These are phyloP conservation scores for Tricholoma sp. DNA, from an alignment of 768 basidiomycete genomes.

Conservation along the genomic window DNA sequence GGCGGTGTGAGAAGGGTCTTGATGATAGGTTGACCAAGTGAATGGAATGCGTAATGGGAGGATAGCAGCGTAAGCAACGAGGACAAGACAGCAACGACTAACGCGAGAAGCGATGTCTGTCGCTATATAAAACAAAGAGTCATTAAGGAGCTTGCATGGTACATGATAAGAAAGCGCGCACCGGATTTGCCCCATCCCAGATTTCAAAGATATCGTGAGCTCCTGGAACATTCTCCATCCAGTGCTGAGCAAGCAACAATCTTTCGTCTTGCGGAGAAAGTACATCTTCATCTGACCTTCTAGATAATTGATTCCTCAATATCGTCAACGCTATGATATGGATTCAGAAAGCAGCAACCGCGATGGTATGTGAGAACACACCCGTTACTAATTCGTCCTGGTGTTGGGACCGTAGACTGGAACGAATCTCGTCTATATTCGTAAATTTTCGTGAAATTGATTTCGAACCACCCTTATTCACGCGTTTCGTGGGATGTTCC, in stretches of 20 bases:
- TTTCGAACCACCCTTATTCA: neutral
- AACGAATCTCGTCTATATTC: constrained; percentile 28
- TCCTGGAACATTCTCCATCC: constrained; percentile 54
- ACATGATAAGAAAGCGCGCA: constrained; percentile 24
- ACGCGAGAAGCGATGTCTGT: constrained; percentile 37
- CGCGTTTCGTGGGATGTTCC: neutral
- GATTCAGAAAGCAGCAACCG: constrained; percentile 5
- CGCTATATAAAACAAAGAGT: constrained; percentile 23
- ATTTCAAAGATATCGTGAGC: constrained; percentile 57
- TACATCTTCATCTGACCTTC: constrained; percentile 41
- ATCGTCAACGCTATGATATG: constrained; percentile 36
- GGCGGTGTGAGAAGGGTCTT: constrained; percentile 52
- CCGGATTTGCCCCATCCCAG: constrained; percentile 53
- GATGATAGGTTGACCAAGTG: constrained; percentile 56
- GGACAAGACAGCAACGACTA: constrained; percentile 50
- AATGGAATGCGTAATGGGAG: constrained; percentile 63
- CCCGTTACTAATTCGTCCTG: constrained; percentile 28
- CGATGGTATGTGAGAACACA: constrained; percentile 9
- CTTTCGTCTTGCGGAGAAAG: constrained; percentile 56
- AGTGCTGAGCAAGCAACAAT: constrained; percentile 51
- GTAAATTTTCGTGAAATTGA: constrained; percentile 9
- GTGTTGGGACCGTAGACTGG: constrained; percentile 27
- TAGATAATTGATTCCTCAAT: constrained; percentile 59
- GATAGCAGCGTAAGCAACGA: constrained; percentile 59
- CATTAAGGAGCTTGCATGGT: neutral